These are phyloP conservation scores for Coemansia sp. DNA, from an alignment of 192 early-diverging fungal species.

Conservation along the genomic window DNA sequence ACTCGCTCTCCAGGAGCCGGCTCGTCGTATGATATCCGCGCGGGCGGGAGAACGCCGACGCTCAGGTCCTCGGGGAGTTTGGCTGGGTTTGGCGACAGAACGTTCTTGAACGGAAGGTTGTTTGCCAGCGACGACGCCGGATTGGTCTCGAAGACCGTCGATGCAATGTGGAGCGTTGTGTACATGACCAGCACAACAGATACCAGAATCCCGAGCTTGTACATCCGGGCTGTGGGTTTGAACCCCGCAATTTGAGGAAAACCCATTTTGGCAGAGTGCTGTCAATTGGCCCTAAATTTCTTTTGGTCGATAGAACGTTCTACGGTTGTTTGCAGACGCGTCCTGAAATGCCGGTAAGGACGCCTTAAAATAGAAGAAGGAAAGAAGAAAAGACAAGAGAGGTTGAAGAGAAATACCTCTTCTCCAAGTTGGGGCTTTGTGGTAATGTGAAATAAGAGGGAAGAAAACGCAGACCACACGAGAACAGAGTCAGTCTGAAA, in stretches of 20 bases:
- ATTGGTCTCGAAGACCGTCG: slow-evolving; percentile 9
- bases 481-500: background rate
- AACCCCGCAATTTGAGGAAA: slow-evolving; percentile 30
- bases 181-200: slow-evolving; percentile 19
- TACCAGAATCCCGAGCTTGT: slow-evolving; percentile 33
- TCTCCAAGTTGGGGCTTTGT: background rate
- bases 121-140: slow-evolving; percentile 13
- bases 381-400: background rate
- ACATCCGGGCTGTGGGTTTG: slow-evolving; percentile 51
- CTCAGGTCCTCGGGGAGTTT: slow-evolving; percentile 1
- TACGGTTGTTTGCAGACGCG: too few species aligned
- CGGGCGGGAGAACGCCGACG: slow-evolving; percentile 20
- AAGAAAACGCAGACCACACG: background rate
- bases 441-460: background rate
- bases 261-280: slow-evolving; percentile 12
- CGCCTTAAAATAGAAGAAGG: background rate
- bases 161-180: slow-evolving; percentile 39
- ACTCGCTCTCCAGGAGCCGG: slow-evolving; percentile 43
- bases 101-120: slow-evolving; percentile 12
- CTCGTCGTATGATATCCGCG: slow-evolving; percentile 37
- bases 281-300: background rate
- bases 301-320: too few species aligned
- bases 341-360: too few species aligned
- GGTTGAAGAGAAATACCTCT: background rate
- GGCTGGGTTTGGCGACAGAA: slow-evolving; percentile 11